Percentiles rank a stretch among this genome's conserved stretches.
Evolutionary conservation across 192 early-diverging fungal genomes (phyloP).

Genomic region (Kappamyces sp.): DNA sequence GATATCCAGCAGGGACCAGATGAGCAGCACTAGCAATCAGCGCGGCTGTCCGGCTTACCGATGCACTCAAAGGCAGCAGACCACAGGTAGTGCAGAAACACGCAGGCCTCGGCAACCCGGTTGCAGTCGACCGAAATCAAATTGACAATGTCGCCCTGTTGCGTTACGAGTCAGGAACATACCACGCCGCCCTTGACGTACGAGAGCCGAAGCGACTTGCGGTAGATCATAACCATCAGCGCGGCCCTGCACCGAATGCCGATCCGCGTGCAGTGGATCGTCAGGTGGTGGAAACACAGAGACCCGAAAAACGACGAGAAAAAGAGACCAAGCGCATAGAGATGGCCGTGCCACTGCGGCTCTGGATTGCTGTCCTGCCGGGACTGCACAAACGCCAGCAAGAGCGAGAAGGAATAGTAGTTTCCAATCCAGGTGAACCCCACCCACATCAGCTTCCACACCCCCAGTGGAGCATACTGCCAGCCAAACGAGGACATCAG

Average conservation of each 20-base stretch:
- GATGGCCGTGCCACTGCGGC: constrained; percentile 28
- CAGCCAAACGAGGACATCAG: constrained; percentile 53
- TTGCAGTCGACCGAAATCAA: constrained; percentile 70
- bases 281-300: constrained; percentile 42
- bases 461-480: constrained; percentile 44
- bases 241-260: constrained; percentile 60
- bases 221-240: constrained; percentile 69
- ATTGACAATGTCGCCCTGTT: constrained; percentile 59
- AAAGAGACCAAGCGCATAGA: constrained; percentile 54
- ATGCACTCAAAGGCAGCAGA: constrained; percentile 59
- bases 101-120: constrained; percentile 59
- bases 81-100: constrained; percentile 70
- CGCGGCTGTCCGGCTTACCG: neutral
- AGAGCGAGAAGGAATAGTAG: constrained; percentile 46
- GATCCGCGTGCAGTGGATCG: constrained; percentile 36
- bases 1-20: constrained; percentile 42
- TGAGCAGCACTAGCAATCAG: neutral
- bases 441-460: constrained; percentile 62
- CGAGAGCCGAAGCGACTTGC: constrained; percentile 60
- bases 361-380: constrained; percentile 6
- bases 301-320: constrained; percentile 35
- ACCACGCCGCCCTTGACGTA: constrained; percentile 55
- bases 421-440: constrained; percentile 55
- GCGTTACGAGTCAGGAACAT: neutral
- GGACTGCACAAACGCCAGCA: constrained; percentile 37